Evolutionary conservation across 129 eudicot species (phyloP), one percentile per base, ranked within the genome.

Genomic region (Deinandra increscens): DNA sequence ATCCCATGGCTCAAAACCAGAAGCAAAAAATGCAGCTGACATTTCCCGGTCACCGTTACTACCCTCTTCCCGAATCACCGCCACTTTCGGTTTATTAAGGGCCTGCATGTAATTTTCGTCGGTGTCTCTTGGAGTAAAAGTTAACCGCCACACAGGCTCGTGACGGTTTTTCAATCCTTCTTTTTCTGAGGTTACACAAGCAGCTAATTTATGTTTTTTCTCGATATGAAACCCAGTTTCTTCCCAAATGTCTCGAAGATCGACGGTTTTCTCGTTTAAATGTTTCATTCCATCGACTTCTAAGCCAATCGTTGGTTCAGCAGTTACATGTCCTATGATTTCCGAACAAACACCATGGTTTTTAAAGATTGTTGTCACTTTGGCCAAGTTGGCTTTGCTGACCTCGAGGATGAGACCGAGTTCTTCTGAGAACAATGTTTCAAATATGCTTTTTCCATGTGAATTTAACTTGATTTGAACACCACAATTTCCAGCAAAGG

Each of bases 401-500:
- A 93, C 80, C 79, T 93, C 98, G 33, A 89, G 66, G 64, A 93
- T 55, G 53, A 93, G 86, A 23, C 96, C 98, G 19, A 89, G 91
- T 79, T 93, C 97, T 78, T 93, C 99, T 0, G 97, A 85, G 69
- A 77, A 93, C 20, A 93, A 69, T 0, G 84, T 85, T 53, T 89
- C 67, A 23, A 80, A 81, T 9, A 83, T 60, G 75, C 81, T 89
- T 39, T 68, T 80, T 39, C 78, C 95, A 1, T 73, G 69, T 4
- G 89, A 84, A 44, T 61, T 78, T 51, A 93, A 79, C 63, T 63
- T 79, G 69, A 93, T 65, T 62, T 64, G 54, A 62, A 78, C 64
- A 48, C 96, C 96, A 45, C 93, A 89, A 71, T 93, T 93, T 29
- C 98, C 98, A 10, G 96, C 96, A 76, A 93, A 93, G 11, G 96